Percentiles rank a stretch among this genome's conserved stretches.
These are phyloP conservation scores for Rachicladosporium sp. DNA, from an alignment of 2,329 filamentous ascomycete genomes.

Conservation along the genomic window DNA sequence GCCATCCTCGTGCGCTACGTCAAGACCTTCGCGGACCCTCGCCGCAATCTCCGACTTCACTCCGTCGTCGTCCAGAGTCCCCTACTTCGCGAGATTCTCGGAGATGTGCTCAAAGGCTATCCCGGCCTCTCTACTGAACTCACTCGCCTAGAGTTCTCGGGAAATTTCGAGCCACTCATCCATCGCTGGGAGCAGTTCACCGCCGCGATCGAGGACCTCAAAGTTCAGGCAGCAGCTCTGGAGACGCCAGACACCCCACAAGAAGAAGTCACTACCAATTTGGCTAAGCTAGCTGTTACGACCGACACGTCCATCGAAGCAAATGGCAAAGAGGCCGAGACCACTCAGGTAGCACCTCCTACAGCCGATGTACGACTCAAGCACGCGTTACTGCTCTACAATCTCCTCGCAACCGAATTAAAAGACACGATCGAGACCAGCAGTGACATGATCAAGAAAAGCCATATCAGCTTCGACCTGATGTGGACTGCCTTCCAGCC, in stretches of 20 bases:
- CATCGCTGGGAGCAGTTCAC: constrained; percentile 46
- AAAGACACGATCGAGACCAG: constrained; percentile 28
- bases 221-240: constrained; percentile 2
- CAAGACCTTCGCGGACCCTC: constrained; percentile 38
- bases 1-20: constrained; percentile 49
- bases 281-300: not conserved
- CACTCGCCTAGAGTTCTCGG: constrained; percentile 47
- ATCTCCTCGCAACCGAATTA: constrained; percentile 29
- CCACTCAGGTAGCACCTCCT: no score
- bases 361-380: constrained; percentile 9
- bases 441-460: constrained; percentile 24
- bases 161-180: constrained; percentile 51
- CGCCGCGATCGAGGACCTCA: constrained; percentile 26
- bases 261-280: not conserved
- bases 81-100: constrained; percentile 44
- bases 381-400: constrained; percentile 28
- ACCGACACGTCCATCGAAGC: constrained; percentile 3
- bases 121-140: constrained; percentile 48
- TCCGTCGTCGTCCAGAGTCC: constrained; percentile 54
- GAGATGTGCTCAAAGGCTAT: constrained; percentile 44
- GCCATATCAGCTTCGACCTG: constrained; percentile 24
- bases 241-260: not conserved
- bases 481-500: constrained; percentile 26
- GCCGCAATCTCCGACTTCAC: constrained; percentile 41
- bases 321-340: no score